Evolutionary conservation across 345 rosid genomes (phyloP), one percentile per base, ranked within the genome.

Genomic region (Hibiscus tridactylites): DNA sequence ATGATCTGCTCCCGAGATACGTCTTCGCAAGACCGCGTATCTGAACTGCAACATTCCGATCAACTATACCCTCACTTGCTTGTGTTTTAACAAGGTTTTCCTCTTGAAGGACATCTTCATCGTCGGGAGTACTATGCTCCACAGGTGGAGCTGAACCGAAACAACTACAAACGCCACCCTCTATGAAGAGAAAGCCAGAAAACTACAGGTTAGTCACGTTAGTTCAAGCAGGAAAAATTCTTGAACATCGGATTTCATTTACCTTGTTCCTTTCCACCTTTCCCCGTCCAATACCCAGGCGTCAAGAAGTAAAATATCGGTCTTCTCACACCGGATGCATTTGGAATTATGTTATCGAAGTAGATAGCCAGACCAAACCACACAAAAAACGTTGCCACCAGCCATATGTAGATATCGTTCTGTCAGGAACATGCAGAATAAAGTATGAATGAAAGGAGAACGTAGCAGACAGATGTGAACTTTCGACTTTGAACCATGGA

Each of bases 271-370:
- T 81, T 79, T 79, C 98, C 96, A 73, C 95, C 96, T 80, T 74
- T 91, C 77, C 96, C 97, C 0, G 90, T 90, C 98, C 97, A 91
- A 75, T 86, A 90, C 39, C 90, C 88, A 26, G 90, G 96, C 35
- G 81, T 84, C 17, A 94, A 76, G 82, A 94, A 90, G 82, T 90
- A 94, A 79, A 87, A 81, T 33, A 81, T 6, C 26, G 97, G 78
- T 80, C 87, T 94, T 78, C 97, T 88, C 64, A 87, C 86, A 74
- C 96, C 93, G 9, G 86, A 85, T 3, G 89, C 87, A 73, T 91
- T 94, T 71, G 95, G 91, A 74, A 88, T 70, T 74, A 91, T 88
- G 79, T 91, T 90, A 73, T 91, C 97, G 0, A 91, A 85, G 88
- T 94, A 91, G 71, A 91, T 83, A 10, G 97, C 98, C 84, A 87